These are phyloP conservation scores for Colletotrichum abscissum DNA, from an alignment of 2,329 filamentous ascomycete species.

Conservation along the genomic window DNA sequence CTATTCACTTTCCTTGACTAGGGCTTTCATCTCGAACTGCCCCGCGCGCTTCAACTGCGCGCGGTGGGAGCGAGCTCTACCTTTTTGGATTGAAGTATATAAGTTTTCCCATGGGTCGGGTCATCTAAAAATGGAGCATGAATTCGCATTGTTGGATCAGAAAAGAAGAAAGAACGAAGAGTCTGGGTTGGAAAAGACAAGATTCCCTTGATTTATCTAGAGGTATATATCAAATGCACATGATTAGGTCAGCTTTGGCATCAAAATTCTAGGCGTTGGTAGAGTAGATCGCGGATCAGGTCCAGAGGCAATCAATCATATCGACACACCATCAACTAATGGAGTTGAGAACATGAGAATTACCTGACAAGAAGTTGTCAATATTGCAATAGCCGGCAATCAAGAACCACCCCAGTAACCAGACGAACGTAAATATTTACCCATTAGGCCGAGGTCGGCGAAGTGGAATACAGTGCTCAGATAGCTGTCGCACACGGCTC, in stretches of 20 bases:
- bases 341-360: neutral
- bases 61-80: constrained; percentile 6
- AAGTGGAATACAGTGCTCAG: constrained; percentile 23
- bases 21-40: neutral
- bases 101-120: neutral
- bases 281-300: neutral
- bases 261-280: neutral
- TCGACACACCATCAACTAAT: neutral
- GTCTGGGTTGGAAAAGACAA: constrained; percentile 10
- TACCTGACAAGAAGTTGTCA: neutral
- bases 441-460: constrained; percentile 24
- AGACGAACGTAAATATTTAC: constrained; percentile 22
- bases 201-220: neutral
- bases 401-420: constrained; percentile 11
- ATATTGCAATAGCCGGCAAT: neutral
- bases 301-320: no score
- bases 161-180: constrained; percentile 4
- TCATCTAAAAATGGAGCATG: neutral
- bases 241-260: neutral
- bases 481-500: constrained; percentile 2
- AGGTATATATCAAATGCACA: neutral
- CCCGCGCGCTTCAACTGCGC: neutral
- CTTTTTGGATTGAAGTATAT: constrained; percentile 16
- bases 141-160: constrained; percentile 3
- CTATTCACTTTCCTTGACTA: constrained; percentile 95